These are phyloP conservation scores for Diaporthe caulivora DNA, from an alignment of 2,329 filamentous ascomycete genomes.

Conservation along the genomic window DNA sequence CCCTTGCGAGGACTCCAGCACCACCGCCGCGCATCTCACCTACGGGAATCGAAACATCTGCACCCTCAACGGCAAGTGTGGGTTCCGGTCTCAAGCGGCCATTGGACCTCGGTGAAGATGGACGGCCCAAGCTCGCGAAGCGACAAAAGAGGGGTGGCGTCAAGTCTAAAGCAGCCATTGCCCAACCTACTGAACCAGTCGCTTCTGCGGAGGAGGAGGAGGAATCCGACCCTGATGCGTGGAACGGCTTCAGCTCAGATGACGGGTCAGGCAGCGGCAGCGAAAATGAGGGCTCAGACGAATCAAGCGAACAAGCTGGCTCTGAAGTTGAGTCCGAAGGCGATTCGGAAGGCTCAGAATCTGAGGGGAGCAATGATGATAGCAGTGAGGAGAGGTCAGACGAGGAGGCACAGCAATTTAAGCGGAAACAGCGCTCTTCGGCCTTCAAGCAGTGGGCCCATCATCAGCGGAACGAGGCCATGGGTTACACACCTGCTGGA, in stretches of 20 bases:
- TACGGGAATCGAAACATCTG: background rate
- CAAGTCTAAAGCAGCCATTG: slow-evolving; percentile 64
- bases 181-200: slow-evolving; percentile 56
- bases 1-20: background rate
- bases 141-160: slow-evolving; percentile 79
- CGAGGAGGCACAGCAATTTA: slow-evolving; percentile 48
- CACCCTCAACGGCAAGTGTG: slow-evolving; percentile 46
- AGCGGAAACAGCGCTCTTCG: slow-evolving; percentile 58
- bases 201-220: slow-evolving; percentile 43
- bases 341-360: slow-evolving; percentile 44
- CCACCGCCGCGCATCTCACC: background rate
- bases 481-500: slow-evolving; percentile 71
- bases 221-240: slow-evolving; percentile 56
- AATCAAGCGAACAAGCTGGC: background rate
- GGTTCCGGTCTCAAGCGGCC: slow-evolving; percentile 91
- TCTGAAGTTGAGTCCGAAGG: slow-evolving; percentile 39
- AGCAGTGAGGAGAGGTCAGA: slow-evolving; percentile 37
- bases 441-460: slow-evolving; percentile 97
- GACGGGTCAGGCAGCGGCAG: slow-evolving; percentile 44
- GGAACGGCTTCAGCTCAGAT: slow-evolving; percentile 71
- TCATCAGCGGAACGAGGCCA: slow-evolving; percentile 84
- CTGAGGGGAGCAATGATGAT: slow-evolving; percentile 45
- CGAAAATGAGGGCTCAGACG: slow-evolving; percentile 42
- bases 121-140: slow-evolving; percentile 85
- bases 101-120: slow-evolving; percentile 82